Percentiles rank a stretch among this genome's conserved stretches.
Evolutionary conservation across 768 basidiomycete genomes (phyloP).

Genomic region (Lyophyllum semitale): DNA sequence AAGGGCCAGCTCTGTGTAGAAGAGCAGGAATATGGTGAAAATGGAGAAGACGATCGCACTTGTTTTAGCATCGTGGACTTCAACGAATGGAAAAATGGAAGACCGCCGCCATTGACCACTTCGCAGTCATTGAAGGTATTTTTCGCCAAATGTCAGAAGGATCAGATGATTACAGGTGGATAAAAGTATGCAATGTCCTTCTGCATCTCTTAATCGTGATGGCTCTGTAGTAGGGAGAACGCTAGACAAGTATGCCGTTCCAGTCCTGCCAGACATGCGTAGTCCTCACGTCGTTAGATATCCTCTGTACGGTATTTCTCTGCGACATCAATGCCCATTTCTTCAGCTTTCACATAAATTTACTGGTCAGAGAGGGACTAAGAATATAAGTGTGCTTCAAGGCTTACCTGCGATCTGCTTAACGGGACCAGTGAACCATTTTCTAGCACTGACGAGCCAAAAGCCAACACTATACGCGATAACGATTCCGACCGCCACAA

Average conservation of each 20-base stretch:
- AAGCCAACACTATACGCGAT: constrained; percentile 63
- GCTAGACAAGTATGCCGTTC: no score
- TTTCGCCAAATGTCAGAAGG: no score
- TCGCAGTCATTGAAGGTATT: no score
- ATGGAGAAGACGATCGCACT: not conserved
- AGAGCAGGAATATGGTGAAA: not conserved
- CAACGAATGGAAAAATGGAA: no score
- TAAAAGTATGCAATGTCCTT: no score
- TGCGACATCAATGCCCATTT: constrained; percentile 41
- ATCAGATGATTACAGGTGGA: no score
- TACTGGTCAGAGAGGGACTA: not conserved
- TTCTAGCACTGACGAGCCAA: constrained; percentile 71
- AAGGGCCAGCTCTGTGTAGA: not conserved
- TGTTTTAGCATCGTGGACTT: not conserved
- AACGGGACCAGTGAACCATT: constrained; percentile 73
- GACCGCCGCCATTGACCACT: not conserved
- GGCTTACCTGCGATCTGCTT: constrained; percentile 60
- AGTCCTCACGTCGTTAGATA: not conserved
- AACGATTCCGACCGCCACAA: constrained; percentile 78
- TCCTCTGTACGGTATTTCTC: not conserved
- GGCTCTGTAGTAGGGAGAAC: no score
- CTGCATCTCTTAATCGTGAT: no score
- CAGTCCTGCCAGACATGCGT: no score
- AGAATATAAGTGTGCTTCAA: not conserved
- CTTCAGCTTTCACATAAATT: constrained; percentile 41